These are phyloP conservation scores for Dioscorea cayenensis DNA, from an alignment of 116 monocot genomes.

Conservation along the genomic window DNA sequence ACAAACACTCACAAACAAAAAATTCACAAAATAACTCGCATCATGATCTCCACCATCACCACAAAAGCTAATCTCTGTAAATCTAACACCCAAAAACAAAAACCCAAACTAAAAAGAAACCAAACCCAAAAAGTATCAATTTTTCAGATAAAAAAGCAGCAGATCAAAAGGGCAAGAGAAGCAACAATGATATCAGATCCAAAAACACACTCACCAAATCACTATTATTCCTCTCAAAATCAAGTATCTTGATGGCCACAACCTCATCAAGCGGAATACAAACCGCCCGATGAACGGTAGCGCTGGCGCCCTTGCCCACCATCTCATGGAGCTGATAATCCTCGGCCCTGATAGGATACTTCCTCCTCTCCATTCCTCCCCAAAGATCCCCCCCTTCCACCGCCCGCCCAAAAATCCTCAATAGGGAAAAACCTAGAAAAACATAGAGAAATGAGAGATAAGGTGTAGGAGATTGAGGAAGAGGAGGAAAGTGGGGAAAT, in stretches of 20 bases:
- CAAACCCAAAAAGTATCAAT: neutral
- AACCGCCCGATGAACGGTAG: constrained; percentile 53
- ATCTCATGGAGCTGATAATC: constrained; percentile 59
- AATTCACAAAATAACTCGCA: no score
- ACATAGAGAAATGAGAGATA: neutral
- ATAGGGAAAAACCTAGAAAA: no score
- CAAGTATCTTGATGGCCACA: constrained; percentile 81
- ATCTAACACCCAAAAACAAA: no score
- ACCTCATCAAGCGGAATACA: constrained; percentile 63
- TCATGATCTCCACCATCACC: no score
- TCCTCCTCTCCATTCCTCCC: constrained; percentile 39
- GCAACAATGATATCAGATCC: neutral
- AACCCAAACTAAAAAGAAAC: no score
- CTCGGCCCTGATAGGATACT: constrained; percentile 62
- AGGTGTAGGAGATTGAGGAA: no score
- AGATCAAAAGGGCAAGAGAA: neutral
- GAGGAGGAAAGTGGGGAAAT: no score
- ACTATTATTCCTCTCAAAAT: constrained; percentile 60
- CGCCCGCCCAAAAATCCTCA: neutral
- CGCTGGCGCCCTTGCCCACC: constrained; percentile 71
- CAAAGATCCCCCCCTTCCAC: neutral
- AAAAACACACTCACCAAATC: constrained; percentile 46
- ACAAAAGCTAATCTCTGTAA: no score
- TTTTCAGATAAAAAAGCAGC: neutral
- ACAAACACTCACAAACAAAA: no score